Conservation (phyloP, 768 basidiomycete genomes). For the Calocera viscosa region DNA sequence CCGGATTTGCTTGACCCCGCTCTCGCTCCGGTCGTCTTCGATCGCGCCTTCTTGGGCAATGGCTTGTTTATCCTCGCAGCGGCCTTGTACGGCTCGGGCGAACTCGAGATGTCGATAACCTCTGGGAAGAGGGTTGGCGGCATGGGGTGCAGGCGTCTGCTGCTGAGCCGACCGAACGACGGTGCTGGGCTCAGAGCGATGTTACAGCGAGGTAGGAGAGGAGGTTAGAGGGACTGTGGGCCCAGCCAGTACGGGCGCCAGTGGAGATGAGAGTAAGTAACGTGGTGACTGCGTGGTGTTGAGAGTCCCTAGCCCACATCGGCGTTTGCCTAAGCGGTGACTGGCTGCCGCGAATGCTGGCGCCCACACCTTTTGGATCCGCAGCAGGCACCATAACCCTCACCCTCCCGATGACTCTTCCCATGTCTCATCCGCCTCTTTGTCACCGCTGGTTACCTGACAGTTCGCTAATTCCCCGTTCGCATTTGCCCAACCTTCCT, state of each 20-base stretch:
- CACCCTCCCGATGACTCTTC: too few relatives aligned
- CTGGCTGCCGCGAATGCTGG: too few relatives aligned
- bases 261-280: not conserved
- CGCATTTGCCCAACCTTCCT: too few relatives aligned
- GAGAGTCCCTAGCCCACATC: not conserved
- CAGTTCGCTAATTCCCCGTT: too few relatives aligned
- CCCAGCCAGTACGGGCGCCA: not conserved
- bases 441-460: too few relatives aligned
- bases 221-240: not conserved
- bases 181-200: too few relatives aligned
- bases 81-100: not conserved
- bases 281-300: constrained; percentile 2
- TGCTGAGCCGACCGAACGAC: too few relatives aligned
- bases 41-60: not conserved
- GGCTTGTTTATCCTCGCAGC: not conserved
- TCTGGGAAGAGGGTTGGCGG: not conserved
- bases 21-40: not conserved
- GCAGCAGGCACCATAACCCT: too few relatives aligned
- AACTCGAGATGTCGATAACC: not conserved
- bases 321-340: not conserved
- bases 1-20: not conserved
- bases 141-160: not conserved
- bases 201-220: not conserved
- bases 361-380: too few relatives aligned
- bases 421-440: too few relatives aligned